These are phyloP conservation scores for Cardamine resedifolia DNA, from an alignment of 345 rosid genomes.

Conservation along the genomic window DNA sequence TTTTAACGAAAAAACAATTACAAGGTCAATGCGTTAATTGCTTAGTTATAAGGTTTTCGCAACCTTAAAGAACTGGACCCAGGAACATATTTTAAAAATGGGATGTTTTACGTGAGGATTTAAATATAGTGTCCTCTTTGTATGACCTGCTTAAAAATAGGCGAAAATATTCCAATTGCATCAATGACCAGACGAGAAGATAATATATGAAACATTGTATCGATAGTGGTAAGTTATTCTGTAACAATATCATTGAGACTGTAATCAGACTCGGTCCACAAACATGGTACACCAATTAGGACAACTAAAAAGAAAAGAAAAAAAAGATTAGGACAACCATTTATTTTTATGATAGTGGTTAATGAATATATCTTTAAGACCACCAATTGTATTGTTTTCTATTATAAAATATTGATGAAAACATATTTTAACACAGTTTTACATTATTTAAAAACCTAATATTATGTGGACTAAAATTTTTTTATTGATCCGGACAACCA, in stretches of 20 bases:
- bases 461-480: neutral
- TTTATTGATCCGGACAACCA: neutral
- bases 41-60: constrained; percentile 17
- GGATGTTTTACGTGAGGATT: neutral
- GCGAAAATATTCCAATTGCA: no score
- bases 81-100: neutral
- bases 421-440: neutral
- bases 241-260: neutral
- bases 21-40: constrained; percentile 28
- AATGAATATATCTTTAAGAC: neutral
- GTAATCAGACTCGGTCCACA: neutral
- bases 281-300: no score
- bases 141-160: no score
- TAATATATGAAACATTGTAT: neutral
- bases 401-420: neutral
- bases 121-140: neutral
- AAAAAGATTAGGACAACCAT: neutral
- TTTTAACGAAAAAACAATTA: neutral
- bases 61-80: constrained; percentile 17
- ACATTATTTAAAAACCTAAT: neutral
- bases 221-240: neutral
- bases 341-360: neutral
- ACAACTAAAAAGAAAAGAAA: no score
- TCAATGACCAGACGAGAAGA: no score
- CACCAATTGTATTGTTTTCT: neutral